phyloP scores from a whole-genome alignment of 805 yeast species.

The Pichia eremophila region DNA sequence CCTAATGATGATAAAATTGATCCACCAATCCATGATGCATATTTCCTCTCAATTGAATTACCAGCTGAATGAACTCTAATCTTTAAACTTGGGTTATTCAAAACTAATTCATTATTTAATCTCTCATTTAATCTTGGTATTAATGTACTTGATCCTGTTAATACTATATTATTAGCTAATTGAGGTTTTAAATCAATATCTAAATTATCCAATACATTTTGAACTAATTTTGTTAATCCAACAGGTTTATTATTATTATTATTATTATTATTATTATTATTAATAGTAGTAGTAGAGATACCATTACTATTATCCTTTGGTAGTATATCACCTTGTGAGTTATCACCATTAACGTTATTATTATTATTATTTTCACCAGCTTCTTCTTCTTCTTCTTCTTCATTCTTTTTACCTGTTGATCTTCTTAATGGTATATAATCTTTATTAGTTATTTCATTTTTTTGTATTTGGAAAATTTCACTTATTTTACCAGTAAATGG shows the following conservation, averaged over 20 bases:
- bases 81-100: constrained; percentile 73
- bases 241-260: constrained; percentile 7
- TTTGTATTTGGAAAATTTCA: constrained; percentile 15
- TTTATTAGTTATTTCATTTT: constrained; percentile 31
- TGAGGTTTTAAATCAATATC: constrained; percentile 82
- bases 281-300: constrained; percentile 9
- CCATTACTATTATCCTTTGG: not conserved
- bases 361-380: constrained; percentile 20
- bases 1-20: constrained; percentile 82
- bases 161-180: constrained; percentile 77
- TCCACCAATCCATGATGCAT: constrained; percentile 88
- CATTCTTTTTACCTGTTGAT: constrained; percentile 29
- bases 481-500: constrained; percentile 47
- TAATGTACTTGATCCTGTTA: constrained; percentile 77
- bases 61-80: constrained; percentile 79
- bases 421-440: constrained; percentile 73
- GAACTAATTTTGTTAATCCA: constrained; percentile 51
- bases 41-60: constrained; percentile 63
- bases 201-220: constrained; percentile 43
- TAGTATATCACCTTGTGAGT: not conserved
- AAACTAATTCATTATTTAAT: constrained; percentile 58
- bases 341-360: constrained; percentile 13
- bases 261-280: constrained; percentile 24
- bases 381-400: constrained; percentile 24
- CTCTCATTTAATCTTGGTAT: constrained; percentile 77